A percentile compares a stretch with the other conserved stretches of the same genome.
Conservation (phyloP, 768 basidiomycete genomes). For the Suillus spraguei region DNA sequence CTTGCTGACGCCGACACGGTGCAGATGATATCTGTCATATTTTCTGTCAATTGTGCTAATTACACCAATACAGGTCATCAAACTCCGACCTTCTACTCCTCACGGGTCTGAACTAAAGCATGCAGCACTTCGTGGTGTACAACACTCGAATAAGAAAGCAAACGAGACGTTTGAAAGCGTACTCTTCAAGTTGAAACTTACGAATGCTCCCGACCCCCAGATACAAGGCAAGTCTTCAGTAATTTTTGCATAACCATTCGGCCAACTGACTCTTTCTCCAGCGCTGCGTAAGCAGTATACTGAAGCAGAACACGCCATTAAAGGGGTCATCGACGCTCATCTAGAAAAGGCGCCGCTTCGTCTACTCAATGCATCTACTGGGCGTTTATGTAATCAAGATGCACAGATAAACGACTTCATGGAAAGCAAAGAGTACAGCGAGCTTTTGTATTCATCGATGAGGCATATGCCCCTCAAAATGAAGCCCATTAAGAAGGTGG, state of each 20-base stretch:
- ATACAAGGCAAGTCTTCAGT: background rate
- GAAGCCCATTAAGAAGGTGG: background rate
- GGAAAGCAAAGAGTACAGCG: background rate
- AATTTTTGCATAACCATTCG: background rate
- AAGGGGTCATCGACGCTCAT: background rate
- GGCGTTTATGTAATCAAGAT: background rate
- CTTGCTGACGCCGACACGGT: background rate
- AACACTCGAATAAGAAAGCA: background rate
- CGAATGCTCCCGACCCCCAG: background rate
- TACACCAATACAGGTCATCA: background rate
- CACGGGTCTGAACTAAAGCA: background rate
- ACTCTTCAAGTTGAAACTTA: background rate
- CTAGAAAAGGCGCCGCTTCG: background rate
- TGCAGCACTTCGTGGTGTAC: background rate
- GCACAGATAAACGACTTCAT: background rate
- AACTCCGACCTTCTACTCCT: background rate
- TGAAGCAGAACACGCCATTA: background rate
- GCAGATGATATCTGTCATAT: background rate
- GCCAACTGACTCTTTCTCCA: background rate
- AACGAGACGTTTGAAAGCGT: background rate
- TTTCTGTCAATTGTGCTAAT: background rate
- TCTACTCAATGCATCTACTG: background rate
- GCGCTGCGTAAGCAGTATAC: background rate
- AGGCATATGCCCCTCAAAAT: background rate
- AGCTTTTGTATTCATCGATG: background rate